phyloP scores from a whole-genome alignment of 768 basidiomycete species.

The Mycena venus region DNA sequence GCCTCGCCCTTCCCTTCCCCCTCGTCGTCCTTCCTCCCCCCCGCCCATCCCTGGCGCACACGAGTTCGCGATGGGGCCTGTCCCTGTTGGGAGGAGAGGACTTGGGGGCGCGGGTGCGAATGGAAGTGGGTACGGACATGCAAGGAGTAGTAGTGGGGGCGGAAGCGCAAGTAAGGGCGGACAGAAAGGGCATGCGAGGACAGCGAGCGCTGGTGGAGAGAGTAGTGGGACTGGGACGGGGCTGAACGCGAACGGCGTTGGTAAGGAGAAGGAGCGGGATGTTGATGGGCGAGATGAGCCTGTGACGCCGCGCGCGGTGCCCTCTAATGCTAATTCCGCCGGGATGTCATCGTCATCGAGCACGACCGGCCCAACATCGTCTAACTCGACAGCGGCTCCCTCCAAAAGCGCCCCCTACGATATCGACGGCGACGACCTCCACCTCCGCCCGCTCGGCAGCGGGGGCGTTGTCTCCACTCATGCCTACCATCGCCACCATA shows the following conservation, averaged over 20 bases:
- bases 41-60: slow-evolving; percentile 76
- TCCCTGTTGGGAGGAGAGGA: slow-evolving; percentile 41
- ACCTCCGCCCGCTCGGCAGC: neutral
- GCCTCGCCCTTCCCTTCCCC: slow-evolving; percentile 71
- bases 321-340: neutral
- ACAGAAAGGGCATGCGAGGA: neutral
- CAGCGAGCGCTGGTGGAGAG: neutral
- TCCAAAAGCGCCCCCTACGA: no score
- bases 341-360: neutral
- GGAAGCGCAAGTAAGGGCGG: neutral
- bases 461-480: neutral
- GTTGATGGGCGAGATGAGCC: no score
- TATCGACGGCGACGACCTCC: neutral
- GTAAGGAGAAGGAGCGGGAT: no score
- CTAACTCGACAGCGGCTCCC: no score
- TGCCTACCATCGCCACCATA: neutral
- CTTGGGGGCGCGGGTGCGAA: neutral
- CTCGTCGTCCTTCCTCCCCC: slow-evolving; percentile 74
- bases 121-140: neutral
- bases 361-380: neutral
- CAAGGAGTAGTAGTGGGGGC: no score
- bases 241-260: neutral
- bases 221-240: no score
- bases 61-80: slow-evolving; percentile 72
- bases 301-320: neutral